Conservation (phyloP, 371 early-diverging fungal genomes). For the Mortierella sp. region DNA sequence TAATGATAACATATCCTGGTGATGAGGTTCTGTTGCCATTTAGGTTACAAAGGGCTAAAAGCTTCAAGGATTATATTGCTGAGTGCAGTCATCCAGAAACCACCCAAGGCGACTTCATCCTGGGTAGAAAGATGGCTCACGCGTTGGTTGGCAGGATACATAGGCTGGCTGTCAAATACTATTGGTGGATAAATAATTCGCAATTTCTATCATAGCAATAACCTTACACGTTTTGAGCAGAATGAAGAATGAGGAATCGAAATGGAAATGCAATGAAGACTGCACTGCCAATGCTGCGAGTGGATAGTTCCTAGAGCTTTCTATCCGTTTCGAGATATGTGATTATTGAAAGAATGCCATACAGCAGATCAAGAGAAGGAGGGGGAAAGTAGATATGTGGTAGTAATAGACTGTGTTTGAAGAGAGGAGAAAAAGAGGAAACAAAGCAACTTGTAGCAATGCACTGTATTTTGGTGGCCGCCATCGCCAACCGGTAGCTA, state of each 20-base stretch:
- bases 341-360: neutral
- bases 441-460: neutral
- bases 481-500: slow-evolving; percentile 12
- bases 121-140: neutral
- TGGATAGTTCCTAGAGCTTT: neutral
- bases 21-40: too few relatives aligned
- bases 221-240: neutral
- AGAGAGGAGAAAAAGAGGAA: neutral
- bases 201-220: neutral
- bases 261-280: neutral
- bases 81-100: too few relatives aligned
- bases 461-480: neutral
- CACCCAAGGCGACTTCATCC: too few relatives aligned
- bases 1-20: too few relatives aligned
- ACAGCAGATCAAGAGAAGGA: neutral
- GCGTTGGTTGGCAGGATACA: neutral
- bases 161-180: neutral
- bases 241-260: neutral
- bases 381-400: neutral
- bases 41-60: too few relatives aligned
- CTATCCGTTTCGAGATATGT: neutral
- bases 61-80: too few relatives aligned
- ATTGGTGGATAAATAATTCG: neutral
- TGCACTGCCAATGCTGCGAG: neutral
- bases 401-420: neutral